phyloP scores from a whole-genome alignment of 306 rosid species.

The Prunus persica region Prunus_persica_NCBIv2 NC_034015.1:20939501-20940000 shows the following conservation, averaged over 20 bases:
- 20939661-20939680: slow-evolving; percentile 22
- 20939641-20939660: slow-evolving; percentile 77
- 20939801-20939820: slow-evolving; percentile 23
- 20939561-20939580: background rate
- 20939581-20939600: slow-evolving; percentile 15
- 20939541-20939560: background rate
- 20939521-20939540: background rate
- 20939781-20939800: background rate
- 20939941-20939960: slow-evolving; percentile 56
- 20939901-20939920: slow-evolving; percentile 45
- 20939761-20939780: background rate
- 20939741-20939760: background rate
- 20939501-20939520: background rate
- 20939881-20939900: slow-evolving; percentile 83
- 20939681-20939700: background rate
- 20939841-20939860: slow-evolving; percentile 92
- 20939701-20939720: background rate
- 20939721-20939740: background rate
- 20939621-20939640: slow-evolving; percentile 81
- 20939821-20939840: slow-evolving; percentile 47
- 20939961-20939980: too few species aligned
- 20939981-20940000: too few species aligned
- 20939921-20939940: slow-evolving; percentile 57
- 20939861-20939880: slow-evolving; percentile 65
- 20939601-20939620: slow-evolving; percentile 69